These are phyloP conservation scores for Tieghemiomyces parasiticus DNA, from an alignment of 192 early-diverging fungal genomes.

Conservation along the genomic window DNA sequence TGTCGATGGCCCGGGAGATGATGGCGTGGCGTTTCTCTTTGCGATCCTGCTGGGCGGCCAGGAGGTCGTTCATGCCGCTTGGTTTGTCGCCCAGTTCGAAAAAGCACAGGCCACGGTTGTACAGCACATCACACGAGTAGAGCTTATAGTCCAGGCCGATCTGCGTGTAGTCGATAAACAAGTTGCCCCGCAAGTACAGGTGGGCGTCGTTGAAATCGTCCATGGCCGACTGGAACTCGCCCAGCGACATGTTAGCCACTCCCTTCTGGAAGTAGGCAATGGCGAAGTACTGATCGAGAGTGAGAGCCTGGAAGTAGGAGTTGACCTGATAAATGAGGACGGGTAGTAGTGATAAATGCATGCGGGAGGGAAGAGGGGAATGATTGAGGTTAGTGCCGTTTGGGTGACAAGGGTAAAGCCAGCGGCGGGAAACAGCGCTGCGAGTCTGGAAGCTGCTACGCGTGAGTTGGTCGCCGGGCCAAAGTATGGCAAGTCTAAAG, in stretches of 20 bases:
- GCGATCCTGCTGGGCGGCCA: slow-evolving; percentile 40
- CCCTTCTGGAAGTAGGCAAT: slow-evolving; percentile 90
- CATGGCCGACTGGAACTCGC: slow-evolving; percentile 53
- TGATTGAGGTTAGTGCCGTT: too few species aligned
- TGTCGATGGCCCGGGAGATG: slow-evolving; percentile 45
- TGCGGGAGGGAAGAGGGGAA: too few species aligned
- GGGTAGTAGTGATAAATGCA: too few species aligned
- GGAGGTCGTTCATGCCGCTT: slow-evolving; percentile 55
- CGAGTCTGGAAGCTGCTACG: too few species aligned
- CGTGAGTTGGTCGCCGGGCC: too few species aligned
- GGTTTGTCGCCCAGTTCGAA: slow-evolving; percentile 57
- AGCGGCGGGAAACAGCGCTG: too few species aligned
- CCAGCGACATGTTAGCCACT: slow-evolving; percentile 58
- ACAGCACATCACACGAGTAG: slow-evolving; percentile 75
- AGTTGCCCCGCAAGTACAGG: slow-evolving; percentile 65
- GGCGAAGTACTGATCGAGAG: slow-evolving; percentile 75
- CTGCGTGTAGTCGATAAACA: slow-evolving; percentile 89
- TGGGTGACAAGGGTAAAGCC: too few species aligned
- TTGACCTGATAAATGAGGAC: slow-evolving; percentile 36
- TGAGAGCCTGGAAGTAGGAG: slow-evolving; percentile 56
- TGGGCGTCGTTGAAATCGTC: slow-evolving; percentile 69
- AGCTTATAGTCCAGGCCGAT: slow-evolving; percentile 84
- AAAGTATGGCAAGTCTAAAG: too few species aligned
- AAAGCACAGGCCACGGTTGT: slow-evolving; percentile 78
- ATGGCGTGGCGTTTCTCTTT: slow-evolving; percentile 52